These are phyloP conservation scores for Rhodosporidiobolus odoratus DNA, from an alignment of 768 basidiomycete species.

Conservation along the genomic window DNA sequence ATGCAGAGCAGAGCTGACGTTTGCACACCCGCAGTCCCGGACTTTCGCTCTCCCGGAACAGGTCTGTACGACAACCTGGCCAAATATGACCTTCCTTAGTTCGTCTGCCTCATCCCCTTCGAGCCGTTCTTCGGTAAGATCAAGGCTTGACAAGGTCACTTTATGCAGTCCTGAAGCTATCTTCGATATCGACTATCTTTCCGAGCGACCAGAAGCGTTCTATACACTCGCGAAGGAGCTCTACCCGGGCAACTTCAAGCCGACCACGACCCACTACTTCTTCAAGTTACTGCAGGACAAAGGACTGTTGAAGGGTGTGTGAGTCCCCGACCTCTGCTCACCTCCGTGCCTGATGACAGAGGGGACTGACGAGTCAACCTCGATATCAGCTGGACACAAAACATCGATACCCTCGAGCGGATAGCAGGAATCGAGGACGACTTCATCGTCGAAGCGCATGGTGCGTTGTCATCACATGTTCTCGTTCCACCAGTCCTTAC, in stretches of 20 bases:
- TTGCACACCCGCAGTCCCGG: slow-evolving; percentile 51
- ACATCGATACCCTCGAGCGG: slow-evolving; percentile 83
- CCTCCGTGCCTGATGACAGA: too few species aligned
- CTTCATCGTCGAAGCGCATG: slow-evolving; percentile 89
- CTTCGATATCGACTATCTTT: slow-evolving; percentile 82
- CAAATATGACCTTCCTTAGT: slow-evolving; percentile 45
- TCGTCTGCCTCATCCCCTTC: not conserved
- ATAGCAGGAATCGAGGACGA: slow-evolving; percentile 67
- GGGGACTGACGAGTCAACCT: too few species aligned
- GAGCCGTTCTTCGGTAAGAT: not conserved
- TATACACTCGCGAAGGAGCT: slow-evolving; percentile 89
- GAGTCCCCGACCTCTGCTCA: too few species aligned
- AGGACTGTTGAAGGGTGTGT: slow-evolving; percentile 55
- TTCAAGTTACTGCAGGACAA: slow-evolving; percentile 71
- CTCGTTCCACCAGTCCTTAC: too few species aligned
- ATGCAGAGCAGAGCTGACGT: too few species aligned
- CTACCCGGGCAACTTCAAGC: slow-evolving; percentile 72
- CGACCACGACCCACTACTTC: slow-evolving; percentile 85
- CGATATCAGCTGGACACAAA: slow-evolving; percentile 55
- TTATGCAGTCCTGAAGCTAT: slow-evolving; percentile 73
- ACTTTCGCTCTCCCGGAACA: slow-evolving; percentile 80
- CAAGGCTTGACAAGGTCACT: not conserved
- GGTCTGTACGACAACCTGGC: slow-evolving; percentile 54
- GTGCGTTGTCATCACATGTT: not conserved
- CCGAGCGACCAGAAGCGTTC: slow-evolving; percentile 49